phyloP scores from a whole-genome alignment of 2,329 filamentous ascomycete genomes.

The Alternaria triticina region DNA sequence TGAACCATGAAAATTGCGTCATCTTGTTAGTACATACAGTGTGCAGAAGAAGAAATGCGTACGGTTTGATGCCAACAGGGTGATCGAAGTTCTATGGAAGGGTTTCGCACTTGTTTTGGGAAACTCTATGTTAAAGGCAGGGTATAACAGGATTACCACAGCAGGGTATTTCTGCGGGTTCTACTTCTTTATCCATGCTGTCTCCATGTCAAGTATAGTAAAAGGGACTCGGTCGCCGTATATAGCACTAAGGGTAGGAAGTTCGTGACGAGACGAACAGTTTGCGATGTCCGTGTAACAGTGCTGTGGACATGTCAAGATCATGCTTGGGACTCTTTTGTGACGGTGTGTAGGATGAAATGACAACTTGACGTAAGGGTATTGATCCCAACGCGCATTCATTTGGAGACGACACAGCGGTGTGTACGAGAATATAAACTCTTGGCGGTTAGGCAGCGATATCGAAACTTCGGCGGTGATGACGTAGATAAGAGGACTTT shows the following conservation, averaged over 20 bases:
- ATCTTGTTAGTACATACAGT: neutral
- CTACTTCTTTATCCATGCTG: too few species aligned
- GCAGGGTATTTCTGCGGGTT: too few species aligned
- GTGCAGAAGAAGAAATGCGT: neutral
- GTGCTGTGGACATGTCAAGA: rapidly evolving
- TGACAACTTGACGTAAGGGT: rapidly evolving
- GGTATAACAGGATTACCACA: too few species aligned
- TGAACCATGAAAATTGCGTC: neutral
- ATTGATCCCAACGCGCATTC: neutral
- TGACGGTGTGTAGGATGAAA: neutral
- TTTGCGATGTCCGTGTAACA: neutral
- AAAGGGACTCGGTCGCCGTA: too few species aligned
- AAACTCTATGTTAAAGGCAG: too few species aligned
- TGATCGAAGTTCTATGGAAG: neutral
- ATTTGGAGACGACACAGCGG: rapidly evolving
- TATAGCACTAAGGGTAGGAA: neutral
- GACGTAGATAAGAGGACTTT: rapidly evolving
- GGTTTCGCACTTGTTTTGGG: too few species aligned
- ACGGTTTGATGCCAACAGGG: neutral
- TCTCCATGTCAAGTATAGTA: rapidly evolving
- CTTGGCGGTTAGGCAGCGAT: neutral
- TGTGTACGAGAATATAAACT: neutral
- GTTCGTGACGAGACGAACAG: rapidly evolving
- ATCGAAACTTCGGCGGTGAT: neutral
- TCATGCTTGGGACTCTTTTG: neutral